Conservation (phyloP, 495 filamentous ascomycete species). For the Wilcoxina mikolae region DNA sequence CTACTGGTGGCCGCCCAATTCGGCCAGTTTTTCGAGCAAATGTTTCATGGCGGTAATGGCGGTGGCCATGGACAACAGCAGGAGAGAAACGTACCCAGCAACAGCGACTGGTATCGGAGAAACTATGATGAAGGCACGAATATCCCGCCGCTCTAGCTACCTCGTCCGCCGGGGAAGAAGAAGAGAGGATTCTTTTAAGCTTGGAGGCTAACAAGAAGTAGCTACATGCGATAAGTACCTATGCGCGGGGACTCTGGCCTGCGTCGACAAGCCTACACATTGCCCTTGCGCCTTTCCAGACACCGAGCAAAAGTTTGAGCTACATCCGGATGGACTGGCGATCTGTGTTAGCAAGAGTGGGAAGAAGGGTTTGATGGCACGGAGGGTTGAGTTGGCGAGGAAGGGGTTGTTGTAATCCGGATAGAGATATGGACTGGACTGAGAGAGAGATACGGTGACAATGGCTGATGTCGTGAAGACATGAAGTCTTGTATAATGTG, state of each 20-base stretch:
- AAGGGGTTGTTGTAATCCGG: conserved; percentile 47
- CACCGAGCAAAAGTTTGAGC: conserved; percentile 57
- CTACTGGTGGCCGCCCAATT: conserved; percentile 42
- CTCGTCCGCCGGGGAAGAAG: background rate
- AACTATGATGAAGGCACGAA: conserved; percentile 44
- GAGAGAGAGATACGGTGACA: no score
- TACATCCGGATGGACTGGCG: conserved; percentile 49
- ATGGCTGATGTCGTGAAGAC: no score
- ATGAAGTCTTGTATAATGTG: no score
- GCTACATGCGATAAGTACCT: conserved; percentile 58
- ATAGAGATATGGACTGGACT: background rate
- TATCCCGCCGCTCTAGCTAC: conserved; percentile 1
- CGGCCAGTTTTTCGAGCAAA: conserved; percentile 48
- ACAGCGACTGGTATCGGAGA: conserved; percentile 50
- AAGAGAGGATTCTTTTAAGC: background rate
- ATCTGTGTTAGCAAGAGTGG: conserved; percentile 50
- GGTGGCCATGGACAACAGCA: conserved; percentile 34
- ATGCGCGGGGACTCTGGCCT: conserved; percentile 55
- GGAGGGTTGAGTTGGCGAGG: conserved; percentile 49
- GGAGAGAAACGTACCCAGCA: conserved; percentile 46
- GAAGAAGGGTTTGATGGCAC: conserved; percentile 32
- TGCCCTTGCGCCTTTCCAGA: conserved; percentile 56
- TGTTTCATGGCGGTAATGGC: conserved; percentile 45
- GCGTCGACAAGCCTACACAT: conserved; percentile 64
- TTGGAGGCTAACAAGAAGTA: conserved; percentile 25